phyloP scores from a whole-genome alignment of 768 basidiomycete species.

The Galerina marginata region DNA sequence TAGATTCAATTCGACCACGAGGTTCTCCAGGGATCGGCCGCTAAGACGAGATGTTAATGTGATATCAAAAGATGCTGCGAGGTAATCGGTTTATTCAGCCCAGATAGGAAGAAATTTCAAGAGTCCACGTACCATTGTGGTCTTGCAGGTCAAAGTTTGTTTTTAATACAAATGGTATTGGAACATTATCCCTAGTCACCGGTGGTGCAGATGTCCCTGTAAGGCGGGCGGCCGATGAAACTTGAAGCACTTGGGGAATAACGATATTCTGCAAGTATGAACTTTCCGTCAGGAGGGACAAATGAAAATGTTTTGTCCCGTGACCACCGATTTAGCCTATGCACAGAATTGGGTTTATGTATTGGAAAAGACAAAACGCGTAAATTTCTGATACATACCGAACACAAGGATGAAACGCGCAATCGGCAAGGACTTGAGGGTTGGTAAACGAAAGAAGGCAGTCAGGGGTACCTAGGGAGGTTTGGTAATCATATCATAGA shows the following conservation, averaged over 20 bases:
- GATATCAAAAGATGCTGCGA: conserved; percentile 54
- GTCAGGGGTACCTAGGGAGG: conserved; percentile 80
- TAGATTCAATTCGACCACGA: conserved; percentile 74
- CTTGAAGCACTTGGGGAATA: conserved; percentile 52
- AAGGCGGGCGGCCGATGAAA: conserved; percentile 33
- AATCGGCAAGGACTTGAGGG: conserved; percentile 73
- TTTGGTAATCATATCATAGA: conserved; percentile 11
- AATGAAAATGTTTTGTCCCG: conserved; percentile 84
- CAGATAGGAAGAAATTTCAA: neutral
- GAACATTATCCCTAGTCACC: conserved; percentile 47
- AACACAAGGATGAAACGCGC: conserved; percentile 92
- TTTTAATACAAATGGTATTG: conserved; percentile 58
- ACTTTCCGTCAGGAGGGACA: conserved; percentile 91
- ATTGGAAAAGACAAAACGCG: conserved; percentile 7
- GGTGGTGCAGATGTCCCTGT: conserved; percentile 24
- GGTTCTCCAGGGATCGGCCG: conserved; percentile 70
- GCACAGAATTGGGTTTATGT: neutral
- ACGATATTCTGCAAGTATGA: conserved; percentile 84
- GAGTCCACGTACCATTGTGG: conserved; percentile 40
- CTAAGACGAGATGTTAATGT: conserved; percentile 67
- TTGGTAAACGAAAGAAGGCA: conserved; percentile 79
- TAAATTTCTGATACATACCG: conserved; percentile 54
- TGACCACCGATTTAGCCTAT: conserved; percentile 79
- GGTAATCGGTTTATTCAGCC: neutral
- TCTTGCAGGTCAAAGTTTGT: conserved; percentile 49